Evolutionary conservation across 148 eudicot genomes (phyloP), one percentile per base, ranked within the genome.

Genomic region (Rhododendron griersonianum): DNA sequence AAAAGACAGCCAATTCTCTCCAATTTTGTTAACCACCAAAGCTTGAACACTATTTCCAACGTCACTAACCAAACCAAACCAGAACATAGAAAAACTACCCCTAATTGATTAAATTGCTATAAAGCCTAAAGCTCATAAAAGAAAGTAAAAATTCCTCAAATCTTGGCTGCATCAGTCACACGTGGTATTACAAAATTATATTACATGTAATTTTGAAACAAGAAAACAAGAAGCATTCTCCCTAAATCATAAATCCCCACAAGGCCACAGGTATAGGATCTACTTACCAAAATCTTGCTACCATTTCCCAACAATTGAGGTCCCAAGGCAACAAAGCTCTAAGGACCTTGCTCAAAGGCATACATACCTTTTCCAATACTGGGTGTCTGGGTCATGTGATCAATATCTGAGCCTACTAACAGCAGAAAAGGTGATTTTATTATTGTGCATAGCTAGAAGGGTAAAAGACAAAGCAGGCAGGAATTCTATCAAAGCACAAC

Each of bases 211-310:
- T 74, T 13, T 35, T 33, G 33, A 35, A 33, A 13, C 6, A 74
- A 37, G 50, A 41, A 77, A 77, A 77, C 81, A 78, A 78, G 55
- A 78, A 10, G 30, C 81, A 45, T 78, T 21, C 55, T 78, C 80
- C 25, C 25, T 3, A 77, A 41, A 78, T 67, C 74, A 67, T 67
- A 67, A 25, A 65, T 67, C 53, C 19, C 11, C 45, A 15, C 45
- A 21, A 45, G 50, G 25, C 11, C 45, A 15, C 45, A 21, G 23
- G 50, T 47, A 51, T 30, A 25, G 48, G 3, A 80, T 37, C 59
- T 37, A 80, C 8, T 48, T 80, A 35, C 28, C 30, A 80, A 80
- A n/a, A 50, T 80, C 61, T 48, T 48, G 30, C 1, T 14, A 80
- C 51, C 53, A 50, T n/a, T 50, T 25, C 51, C 30, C 6, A n/a